Evolutionary conservation across 1,139 yeast species (phyloP).

Genomic region (Debaryomycetaceae sp.): DNA sequence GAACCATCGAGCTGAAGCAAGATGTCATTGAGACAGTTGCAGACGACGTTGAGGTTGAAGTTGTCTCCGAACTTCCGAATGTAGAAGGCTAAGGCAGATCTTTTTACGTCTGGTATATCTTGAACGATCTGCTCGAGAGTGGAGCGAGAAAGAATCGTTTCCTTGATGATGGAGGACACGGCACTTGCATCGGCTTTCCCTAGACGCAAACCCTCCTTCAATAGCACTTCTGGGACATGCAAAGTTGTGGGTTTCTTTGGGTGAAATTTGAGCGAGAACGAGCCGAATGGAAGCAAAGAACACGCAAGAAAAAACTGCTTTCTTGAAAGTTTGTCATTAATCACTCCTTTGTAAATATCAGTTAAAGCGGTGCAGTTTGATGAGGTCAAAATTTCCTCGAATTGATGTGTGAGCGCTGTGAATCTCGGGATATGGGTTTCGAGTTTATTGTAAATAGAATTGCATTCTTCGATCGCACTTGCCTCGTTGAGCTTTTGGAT

Average conservation of each 20-base stretch:
- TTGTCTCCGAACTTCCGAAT: slow-evolving; percentile 53
- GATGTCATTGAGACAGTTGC: slow-evolving; percentile 30
- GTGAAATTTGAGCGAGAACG: slow-evolving; percentile 32
- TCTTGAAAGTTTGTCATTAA: slow-evolving; percentile 18
- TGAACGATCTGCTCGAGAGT: slow-evolving; percentile 16
- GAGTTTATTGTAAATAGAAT: slow-evolving; percentile 4
- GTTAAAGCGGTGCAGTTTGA: slow-evolving; percentile 5
- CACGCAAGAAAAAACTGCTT: slow-evolving; percentile 48
- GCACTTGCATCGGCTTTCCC: slow-evolving; percentile 56
- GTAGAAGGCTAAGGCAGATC: slow-evolving; percentile 62
- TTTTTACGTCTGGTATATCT: slow-evolving; percentile 22
- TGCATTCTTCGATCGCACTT: slow-evolving; percentile 3
- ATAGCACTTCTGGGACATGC: slow-evolving; percentile 35
- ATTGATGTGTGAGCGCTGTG: slow-evolving; percentile 19
- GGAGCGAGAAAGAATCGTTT: slow-evolving; percentile 12
- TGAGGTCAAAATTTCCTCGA: slow-evolving; percentile 9
- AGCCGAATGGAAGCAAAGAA: slow-evolving; percentile 49
- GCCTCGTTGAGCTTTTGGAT: slow-evolving; percentile 18
- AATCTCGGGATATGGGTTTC: slow-evolving; percentile 16
- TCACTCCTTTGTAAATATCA: slow-evolving; percentile 8
- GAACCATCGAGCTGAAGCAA: slow-evolving; percentile 7
- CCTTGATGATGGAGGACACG: slow-evolving; percentile 37
- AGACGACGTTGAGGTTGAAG: slow-evolving; percentile 44
- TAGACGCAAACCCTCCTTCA: slow-evolving; percentile 70
- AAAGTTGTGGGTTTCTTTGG: slow-evolving; percentile 35